Evolutionary conservation across 441 rosid genomes (phyloP), one percentile per base, ranked within the genome.

Genomic region (Aleurites moluccanus): DNA sequence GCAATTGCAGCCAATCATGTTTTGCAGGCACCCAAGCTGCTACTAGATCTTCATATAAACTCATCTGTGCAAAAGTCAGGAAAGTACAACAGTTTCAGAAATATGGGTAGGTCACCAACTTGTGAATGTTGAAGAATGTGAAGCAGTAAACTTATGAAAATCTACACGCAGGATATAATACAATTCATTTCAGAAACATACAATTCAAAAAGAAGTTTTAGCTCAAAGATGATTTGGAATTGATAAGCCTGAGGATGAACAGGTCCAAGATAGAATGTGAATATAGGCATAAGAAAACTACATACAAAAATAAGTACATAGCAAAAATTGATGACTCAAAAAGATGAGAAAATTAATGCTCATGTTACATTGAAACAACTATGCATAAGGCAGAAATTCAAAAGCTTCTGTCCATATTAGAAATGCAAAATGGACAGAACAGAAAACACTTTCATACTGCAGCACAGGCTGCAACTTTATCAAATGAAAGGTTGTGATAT

Each of bases 21-120:
- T 91, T 90, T 68, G 87, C 85, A 16, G 98, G 98, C 44, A 95
- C 99, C 99, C 99, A 95, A 76, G 96, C 97, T 42, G 96, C 99
- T 56, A 90, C 97, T 82, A 95, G 82, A 85, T 95, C 99, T 85
- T 95, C 99, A 83, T 95, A 93, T 78, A 95, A 90, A 87, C 96
- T 95, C 94, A 95, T 86, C 99, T 90, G 87, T 81, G 82, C 63
- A 75, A 66, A 74, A 63, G 59, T 25, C 33, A 38, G 65, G 49
- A 69, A 80, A 53, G 45, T 10, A 52, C 11, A 44, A 6, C 59
- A 62, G 52, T 50, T 77, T 61, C 27, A 53, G 56, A 16, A 27
- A 40, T 42, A 57, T 27, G 33, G 33, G 35, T 8, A 49, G 20
- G 33, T 53, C 15, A 27, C 13, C n/a, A 40, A 47, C 25, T 61